Percentiles rank a stretch among this genome's conserved stretches.
phyloP scores from a whole-genome alignment of 2,329 filamentous ascomycete genomes.

The Metarhizium guizhouense region DNA sequence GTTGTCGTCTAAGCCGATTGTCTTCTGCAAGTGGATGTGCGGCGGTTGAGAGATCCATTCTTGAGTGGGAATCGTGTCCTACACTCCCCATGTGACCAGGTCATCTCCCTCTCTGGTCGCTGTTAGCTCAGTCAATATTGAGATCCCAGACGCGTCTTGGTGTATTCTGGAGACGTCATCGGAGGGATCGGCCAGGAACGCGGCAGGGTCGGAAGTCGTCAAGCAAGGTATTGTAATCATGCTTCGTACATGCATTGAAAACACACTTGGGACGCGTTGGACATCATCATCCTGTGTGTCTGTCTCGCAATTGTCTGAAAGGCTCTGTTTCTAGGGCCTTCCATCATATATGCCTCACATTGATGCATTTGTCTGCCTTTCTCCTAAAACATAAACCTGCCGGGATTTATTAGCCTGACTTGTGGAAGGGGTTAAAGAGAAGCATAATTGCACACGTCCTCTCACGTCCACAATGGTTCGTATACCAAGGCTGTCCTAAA shows the following conservation, averaged over 20 bases:
- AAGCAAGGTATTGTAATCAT: neutral
- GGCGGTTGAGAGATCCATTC: neutral
- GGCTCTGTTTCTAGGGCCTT: neutral
- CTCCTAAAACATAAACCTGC: neutral
- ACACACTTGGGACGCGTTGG: neutral
- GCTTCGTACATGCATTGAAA: neutral
- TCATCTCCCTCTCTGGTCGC: neutral
- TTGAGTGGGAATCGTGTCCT: neutral
- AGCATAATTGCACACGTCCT: no score
- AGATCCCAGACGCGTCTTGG: neutral
- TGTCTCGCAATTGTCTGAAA: neutral
- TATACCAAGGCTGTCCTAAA: no score
- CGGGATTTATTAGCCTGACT: neutral
- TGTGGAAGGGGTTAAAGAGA: no score
- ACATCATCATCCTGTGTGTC: neutral
- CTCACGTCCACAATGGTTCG: no score
- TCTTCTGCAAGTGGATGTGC: neutral
- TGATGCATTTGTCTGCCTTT: neutral
- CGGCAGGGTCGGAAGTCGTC: neutral
- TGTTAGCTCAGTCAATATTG: neutral
- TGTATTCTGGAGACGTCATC: neutral
- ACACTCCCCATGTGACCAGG: neutral
- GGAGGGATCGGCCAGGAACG: neutral
- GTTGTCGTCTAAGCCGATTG: neutral
- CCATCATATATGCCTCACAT: neutral